Conservation (phyloP, 805 yeast genomes). For the Candida alai region DNA sequence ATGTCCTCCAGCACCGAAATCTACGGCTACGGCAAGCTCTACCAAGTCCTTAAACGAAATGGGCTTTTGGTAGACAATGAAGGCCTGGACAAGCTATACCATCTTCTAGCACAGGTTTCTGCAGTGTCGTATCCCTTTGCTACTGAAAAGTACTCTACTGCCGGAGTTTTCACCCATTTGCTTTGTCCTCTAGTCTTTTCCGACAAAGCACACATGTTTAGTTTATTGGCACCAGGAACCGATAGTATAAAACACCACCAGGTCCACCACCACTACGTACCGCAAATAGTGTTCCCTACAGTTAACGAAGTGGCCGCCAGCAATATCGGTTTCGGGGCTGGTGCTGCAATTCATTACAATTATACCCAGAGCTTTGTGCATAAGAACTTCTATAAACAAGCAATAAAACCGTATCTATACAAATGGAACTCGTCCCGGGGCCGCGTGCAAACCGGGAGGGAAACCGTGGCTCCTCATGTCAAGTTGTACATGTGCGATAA, state of each 20-base stretch:
- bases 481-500: slow-evolving; percentile 60
- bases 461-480: slow-evolving; percentile 56
- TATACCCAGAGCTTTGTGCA: slow-evolving; percentile 20
- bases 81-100: slow-evolving; percentile 14
- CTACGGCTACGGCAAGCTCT: slow-evolving; percentile 48
- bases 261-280: slow-evolving; percentile 20
- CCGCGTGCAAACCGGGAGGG: slow-evolving; percentile 25
- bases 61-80: slow-evolving; percentile 21
- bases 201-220: slow-evolving; percentile 16
- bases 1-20: slow-evolving; percentile 17
- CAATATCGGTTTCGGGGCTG: slow-evolving; percentile 45
- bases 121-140: slow-evolving; percentile 47
- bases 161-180: slow-evolving; percentile 46
- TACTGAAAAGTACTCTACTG: slow-evolving; percentile 18
- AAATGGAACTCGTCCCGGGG: slow-evolving; percentile 36
- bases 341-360: slow-evolving; percentile 48
- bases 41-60: slow-evolving; percentile 35
- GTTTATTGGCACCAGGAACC: slow-evolving; percentile 26
- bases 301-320: slow-evolving; percentile 35
- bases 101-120: slow-evolving; percentile 43
- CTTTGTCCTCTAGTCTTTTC: slow-evolving; percentile 42
- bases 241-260: slow-evolving; percentile 19
- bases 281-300: slow-evolving; percentile 45
- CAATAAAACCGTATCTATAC: slow-evolving; percentile 40
- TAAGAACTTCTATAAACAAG: slow-evolving; percentile 36